These are phyloP conservation scores for Daucus carota DNA, from an alignment of 129 eudicot genomes.

Conservation along the genomic window DH1_v3.0 NC_030383.2:48519001-48519500, in stretches of 20 bases:
- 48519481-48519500: constrained; percentile 99
- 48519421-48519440: constrained; percentile 17
- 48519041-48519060: neutral
- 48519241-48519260: constrained; percentile 74
- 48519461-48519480: constrained; percentile 34
- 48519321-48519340: neutral
- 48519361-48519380: neutral
- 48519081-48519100: neutral
- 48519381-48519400: constrained; percentile 4
- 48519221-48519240: constrained; percentile 73
- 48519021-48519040: neutral
- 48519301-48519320: neutral
- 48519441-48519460: constrained; percentile 20
- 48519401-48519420: constrained; percentile 6
- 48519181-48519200: constrained; percentile 77
- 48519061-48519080: neutral
- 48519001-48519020: constrained; percentile 6
- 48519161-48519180: constrained; percentile 45
- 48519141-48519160: constrained; percentile 87
- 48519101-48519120: neutral
- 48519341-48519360: neutral
- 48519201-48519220: constrained; percentile 76
- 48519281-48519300: constrained; percentile 2
- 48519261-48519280: constrained; percentile 97
- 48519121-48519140: constrained; percentile 20